These are phyloP conservation scores for Heimioporus sp. DNA, from an alignment of 768 basidiomycete species.

Conservation along the genomic window DNA sequence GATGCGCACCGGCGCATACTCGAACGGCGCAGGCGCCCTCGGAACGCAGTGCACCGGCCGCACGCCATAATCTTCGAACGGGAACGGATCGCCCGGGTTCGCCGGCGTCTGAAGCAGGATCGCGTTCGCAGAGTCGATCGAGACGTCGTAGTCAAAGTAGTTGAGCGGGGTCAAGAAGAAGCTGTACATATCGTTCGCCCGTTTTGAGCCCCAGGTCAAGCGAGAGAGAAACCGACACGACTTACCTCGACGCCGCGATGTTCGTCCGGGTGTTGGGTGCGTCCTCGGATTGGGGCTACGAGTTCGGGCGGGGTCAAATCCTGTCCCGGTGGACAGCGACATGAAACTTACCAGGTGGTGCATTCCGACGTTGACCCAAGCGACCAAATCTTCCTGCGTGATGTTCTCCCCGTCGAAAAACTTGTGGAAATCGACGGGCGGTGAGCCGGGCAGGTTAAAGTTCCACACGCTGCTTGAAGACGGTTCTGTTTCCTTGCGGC, in stretches of 20 bases:
- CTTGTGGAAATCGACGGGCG: conserved; percentile 55
- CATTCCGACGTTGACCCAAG: conserved; percentile 66
- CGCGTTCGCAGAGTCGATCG: conserved; percentile 55
- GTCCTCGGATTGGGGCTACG: conserved; percentile 61
- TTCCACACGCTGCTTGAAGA: conserved; percentile 61
- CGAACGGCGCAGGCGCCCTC: conserved; percentile 35
- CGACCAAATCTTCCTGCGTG: conserved; percentile 62
- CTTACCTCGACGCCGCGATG: conserved; percentile 51
- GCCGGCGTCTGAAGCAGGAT: conserved; percentile 44
- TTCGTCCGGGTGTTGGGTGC: conserved; percentile 60
- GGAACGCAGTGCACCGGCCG: conserved; percentile 40
- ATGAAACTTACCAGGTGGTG: conserved; percentile 51
- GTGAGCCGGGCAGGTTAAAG: conserved; percentile 54
- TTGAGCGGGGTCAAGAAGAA: conserved; percentile 62
- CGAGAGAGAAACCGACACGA: background rate
- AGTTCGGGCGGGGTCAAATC: background rate
- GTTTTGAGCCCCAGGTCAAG: background rate
- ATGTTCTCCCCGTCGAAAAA: conserved; percentile 66
- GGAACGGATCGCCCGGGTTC: conserved; percentile 37
- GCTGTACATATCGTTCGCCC: conserved; percentile 24
- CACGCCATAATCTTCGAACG: conserved; percentile 54
- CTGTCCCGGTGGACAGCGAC: background rate
- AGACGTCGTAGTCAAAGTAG: conserved; percentile 62
- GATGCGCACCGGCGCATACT: conserved; percentile 34
- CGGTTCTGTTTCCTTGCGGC: conserved; percentile 61